Evolutionary conservation across 1,284 basidiomycete genomes (phyloP).

Genomic region (Hypsizygus ulmarius): DNA sequence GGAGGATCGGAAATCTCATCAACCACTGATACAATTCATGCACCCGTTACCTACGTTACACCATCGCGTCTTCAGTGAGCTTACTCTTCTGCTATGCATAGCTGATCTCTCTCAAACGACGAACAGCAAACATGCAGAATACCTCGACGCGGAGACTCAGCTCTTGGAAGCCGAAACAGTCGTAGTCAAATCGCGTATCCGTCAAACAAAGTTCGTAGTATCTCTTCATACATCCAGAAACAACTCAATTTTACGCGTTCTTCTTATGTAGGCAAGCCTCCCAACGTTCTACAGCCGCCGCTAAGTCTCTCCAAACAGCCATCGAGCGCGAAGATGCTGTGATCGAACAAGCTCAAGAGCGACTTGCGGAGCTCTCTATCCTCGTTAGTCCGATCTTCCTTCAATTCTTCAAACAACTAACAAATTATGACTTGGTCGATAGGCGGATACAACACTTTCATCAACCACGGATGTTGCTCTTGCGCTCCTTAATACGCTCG

Average conservation of each 20-base stretch:
- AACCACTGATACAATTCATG: neutral
- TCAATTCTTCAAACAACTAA: neutral
- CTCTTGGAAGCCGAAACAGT: slow-evolving; percentile 27
- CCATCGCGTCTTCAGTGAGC: slow-evolving; percentile 20
- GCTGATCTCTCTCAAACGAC: slow-evolving; percentile 4
- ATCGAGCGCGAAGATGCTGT: slow-evolving; percentile 22
- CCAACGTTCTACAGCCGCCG: slow-evolving; percentile 20
- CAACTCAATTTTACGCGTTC: neutral
- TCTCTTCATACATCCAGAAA: neutral
- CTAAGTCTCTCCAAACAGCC: slow-evolving; percentile 25
- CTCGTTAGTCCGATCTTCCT: slow-evolving; percentile 18
- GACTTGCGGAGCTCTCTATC: slow-evolving; percentile 29
- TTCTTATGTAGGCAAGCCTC: slow-evolving; percentile 25
- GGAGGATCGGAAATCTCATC: too few species aligned
- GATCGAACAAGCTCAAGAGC: slow-evolving; percentile 23
- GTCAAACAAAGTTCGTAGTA: slow-evolving; percentile 26
- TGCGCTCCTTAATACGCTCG: slow-evolving; percentile 12
- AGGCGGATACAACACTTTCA: slow-evolving; percentile 19
- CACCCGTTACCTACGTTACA: slow-evolving; percentile 14
- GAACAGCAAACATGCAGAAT: slow-evolving; percentile 26
- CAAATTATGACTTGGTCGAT: neutral
- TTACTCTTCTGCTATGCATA: slow-evolving; percentile 4
- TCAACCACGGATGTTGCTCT: slow-evolving; percentile 14
- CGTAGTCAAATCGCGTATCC: slow-evolving; percentile 24
- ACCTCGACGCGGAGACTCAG: slow-evolving; percentile 26